A percentile compares a stretch with the other conserved stretches of the same genome.
These are phyloP conservation scores for Candida berthetii DNA, from an alignment of 805 yeast genomes.

Conservation along the genomic window DNA sequence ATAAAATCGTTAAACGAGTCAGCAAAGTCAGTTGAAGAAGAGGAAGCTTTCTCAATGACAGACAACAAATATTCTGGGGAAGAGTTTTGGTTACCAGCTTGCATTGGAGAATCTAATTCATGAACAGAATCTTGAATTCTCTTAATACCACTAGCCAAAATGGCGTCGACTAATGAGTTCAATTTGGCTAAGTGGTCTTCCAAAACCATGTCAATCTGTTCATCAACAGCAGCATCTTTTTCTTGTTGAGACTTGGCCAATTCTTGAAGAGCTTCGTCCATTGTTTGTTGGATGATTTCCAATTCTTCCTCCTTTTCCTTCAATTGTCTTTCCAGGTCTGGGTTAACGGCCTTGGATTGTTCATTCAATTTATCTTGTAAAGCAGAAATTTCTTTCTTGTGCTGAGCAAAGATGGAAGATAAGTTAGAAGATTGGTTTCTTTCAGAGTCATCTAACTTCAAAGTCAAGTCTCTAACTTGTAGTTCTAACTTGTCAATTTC, in stretches of 20 bases:
- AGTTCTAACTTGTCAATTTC: conserved; percentile 63
- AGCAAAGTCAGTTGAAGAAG: conserved; percentile 74
- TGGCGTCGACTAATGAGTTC: conserved; percentile 58
- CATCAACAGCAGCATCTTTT: conserved; percentile 47
- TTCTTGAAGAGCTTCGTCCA: conserved; percentile 65
- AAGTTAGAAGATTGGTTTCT: conserved; percentile 59
- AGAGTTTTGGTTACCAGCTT: conserved; percentile 74
- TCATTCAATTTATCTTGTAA: conserved; percentile 31
- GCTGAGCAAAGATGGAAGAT: conserved; percentile 51
- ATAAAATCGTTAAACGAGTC: conserved; percentile 67
- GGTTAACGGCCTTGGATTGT: conserved; percentile 13
- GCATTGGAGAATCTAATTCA: conserved; percentile 73
- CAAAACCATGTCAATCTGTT: conserved; percentile 50
- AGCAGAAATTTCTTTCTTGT: conserved; percentile 54
- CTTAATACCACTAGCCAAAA: conserved; percentile 61
- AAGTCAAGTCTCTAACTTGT: conserved; percentile 54
- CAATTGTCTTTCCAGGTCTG: conserved; percentile 37
- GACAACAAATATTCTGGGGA: conserved; percentile 66
- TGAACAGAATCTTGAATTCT: conserved; percentile 67
- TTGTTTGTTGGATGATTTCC: conserved; percentile 71
- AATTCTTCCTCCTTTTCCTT: conserved; percentile 71
- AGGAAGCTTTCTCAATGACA: conserved; percentile 62
- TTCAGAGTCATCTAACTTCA: conserved; percentile 52
- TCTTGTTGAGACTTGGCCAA: conserved; percentile 44
- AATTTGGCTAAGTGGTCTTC: conserved; percentile 43